Evolutionary conservation across 176 grass and related monocot genomes (phyloP).

Genomic region (Oropetium thomaeum): DNA sequence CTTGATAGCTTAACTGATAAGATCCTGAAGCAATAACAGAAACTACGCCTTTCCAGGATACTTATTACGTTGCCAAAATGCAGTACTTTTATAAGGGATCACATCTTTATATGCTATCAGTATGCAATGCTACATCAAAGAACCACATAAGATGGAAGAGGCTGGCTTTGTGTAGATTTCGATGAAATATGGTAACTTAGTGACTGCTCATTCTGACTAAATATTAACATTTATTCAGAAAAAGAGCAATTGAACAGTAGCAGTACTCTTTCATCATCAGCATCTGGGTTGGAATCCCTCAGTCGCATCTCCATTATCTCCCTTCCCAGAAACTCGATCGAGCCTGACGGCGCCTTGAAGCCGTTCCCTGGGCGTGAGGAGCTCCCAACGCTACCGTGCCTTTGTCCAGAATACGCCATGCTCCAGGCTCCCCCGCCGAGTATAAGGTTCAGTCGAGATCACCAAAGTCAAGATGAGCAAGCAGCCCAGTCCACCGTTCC

Average conservation of each 20-base stretch:
- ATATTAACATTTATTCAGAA: neutral
- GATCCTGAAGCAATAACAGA: neutral
- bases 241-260: constrained; percentile 19
- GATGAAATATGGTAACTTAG: neutral
- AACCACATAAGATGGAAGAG: neutral
- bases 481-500: neutral
- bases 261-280: constrained; percentile 65
- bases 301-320: constrained; percentile 77
- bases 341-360: constrained; percentile 57
- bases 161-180: neutral
- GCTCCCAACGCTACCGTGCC: constrained; percentile 58
- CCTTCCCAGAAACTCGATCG: constrained; percentile 74
- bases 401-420: constrained; percentile 58
- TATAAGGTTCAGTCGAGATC: neutral
- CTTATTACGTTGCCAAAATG: constrained; percentile 2
- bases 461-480: constrained; percentile 4
- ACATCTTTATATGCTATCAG: neutral
- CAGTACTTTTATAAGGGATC: neutral
- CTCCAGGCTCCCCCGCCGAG: neutral
- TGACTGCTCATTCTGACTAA: neutral
- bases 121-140: constrained; percentile 12
- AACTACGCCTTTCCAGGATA: constrained; percentile 1
- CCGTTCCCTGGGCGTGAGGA: constrained; percentile 48
- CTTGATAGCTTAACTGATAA: neutral
- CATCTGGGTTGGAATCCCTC: constrained; percentile 60